A percentile compares a stretch with the other conserved stretches of the same genome.
Conservation (phyloP, 1,284 basidiomycete species). For the Puccinia polysora region DNA sequence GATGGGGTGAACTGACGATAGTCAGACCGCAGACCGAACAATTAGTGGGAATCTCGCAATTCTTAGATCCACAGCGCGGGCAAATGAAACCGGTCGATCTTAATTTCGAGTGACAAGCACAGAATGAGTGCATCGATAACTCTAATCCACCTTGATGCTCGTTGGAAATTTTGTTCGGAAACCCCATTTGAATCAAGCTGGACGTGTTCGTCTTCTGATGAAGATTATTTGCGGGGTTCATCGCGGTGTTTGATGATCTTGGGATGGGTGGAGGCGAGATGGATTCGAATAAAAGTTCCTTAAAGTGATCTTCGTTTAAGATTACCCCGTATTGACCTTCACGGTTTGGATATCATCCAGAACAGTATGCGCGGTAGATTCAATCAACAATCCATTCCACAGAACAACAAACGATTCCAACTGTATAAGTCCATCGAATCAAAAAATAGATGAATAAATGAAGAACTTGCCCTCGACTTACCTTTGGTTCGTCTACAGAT, state of each 20-base stretch:
- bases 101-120: constrained; percentile 86
- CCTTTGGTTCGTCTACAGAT: constrained; percentile 54
- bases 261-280: constrained; percentile 80
- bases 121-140: constrained; percentile 69
- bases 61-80: constrained; percentile 81
- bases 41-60: constrained; percentile 97
- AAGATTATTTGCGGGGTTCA: constrained; percentile 66
- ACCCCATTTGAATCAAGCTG: constrained; percentile 92
- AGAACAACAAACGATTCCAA: neutral
- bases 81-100: constrained; percentile 88
- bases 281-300: constrained; percentile 89
- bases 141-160: constrained; percentile 12
- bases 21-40: constrained; percentile 95
- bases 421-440: neutral
- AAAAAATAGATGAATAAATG: neutral
- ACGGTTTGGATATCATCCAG: constrained; percentile 42
- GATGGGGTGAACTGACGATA: constrained; percentile 93
- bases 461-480: constrained; percentile 57
- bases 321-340: constrained; percentile 87
- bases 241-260: constrained; percentile 53
- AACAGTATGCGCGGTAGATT: constrained; percentile 11
- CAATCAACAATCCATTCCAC: neutral
- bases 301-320: constrained; percentile 93
- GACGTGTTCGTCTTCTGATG: neutral
- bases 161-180: constrained; percentile 77